phyloP scores from a whole-genome alignment of 2,329 filamentous ascomycete species.

The Clarireedia homoeocarpa region DNA sequence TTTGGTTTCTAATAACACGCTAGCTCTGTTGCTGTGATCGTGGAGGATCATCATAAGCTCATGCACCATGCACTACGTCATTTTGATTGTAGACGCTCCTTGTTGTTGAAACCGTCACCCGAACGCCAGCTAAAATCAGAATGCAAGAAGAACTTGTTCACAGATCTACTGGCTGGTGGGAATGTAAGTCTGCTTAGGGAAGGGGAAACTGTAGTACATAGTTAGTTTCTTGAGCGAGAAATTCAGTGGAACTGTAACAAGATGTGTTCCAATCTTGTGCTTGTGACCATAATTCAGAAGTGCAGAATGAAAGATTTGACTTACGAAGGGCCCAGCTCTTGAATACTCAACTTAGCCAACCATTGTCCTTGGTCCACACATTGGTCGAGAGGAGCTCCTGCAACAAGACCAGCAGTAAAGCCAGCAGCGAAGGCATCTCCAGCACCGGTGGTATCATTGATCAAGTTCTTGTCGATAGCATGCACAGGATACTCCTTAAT shows the following conservation, averaged over 20 bases:
- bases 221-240: constrained; percentile 17
- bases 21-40: constrained; percentile 28
- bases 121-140: constrained; percentile 38
- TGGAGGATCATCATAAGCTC: constrained; percentile 29
- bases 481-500: constrained; percentile 76
- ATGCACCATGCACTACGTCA: constrained; percentile 21
- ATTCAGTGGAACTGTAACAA: neutral
- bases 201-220: constrained; percentile 55
- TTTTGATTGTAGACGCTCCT: constrained; percentile 28
- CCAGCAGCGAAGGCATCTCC: constrained; percentile 96
- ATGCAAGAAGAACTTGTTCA: constrained; percentile 27
- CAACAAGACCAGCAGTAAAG: constrained; percentile 80
- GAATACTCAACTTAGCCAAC: constrained; percentile 88
- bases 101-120: constrained; percentile 49
- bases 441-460: constrained; percentile 94
- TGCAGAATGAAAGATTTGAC: constrained; percentile 34
- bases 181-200: constrained; percentile 71
- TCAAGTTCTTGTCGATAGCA: constrained; percentile 66
- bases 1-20: constrained; percentile 16
- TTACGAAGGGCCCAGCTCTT: constrained; percentile 93
- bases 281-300: neutral
- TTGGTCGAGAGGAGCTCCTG: constrained; percentile 72
- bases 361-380: constrained; percentile 91
- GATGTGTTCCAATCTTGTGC: neutral
- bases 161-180: constrained; percentile 31